These are phyloP conservation scores for Quercus berberidifolia DNA, from an alignment of 306 rosid genomes.

Conservation along the genomic window DNA sequence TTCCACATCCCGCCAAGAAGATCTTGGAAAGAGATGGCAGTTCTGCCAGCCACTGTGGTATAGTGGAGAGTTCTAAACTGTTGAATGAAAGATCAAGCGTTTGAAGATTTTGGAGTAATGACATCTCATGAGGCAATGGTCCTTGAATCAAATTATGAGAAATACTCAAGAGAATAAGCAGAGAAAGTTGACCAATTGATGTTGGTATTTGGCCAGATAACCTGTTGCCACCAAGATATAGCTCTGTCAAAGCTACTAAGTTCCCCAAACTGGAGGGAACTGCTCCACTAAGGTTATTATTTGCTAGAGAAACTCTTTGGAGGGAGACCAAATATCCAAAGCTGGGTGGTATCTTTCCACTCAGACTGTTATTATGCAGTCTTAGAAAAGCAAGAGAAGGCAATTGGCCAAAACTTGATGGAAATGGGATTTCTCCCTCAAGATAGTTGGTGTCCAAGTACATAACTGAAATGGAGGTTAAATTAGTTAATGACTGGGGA, in stretches of 20 bases:
- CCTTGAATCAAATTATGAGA: constrained; percentile 47
- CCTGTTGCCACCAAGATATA: constrained; percentile 45
- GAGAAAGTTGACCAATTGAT: constrained; percentile 49
- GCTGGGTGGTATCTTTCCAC: constrained; percentile 41
- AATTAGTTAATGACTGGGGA: constrained; percentile 47
- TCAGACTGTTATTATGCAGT: constrained; percentile 45
- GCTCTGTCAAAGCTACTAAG: constrained; percentile 36
- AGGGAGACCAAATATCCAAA: constrained; percentile 47
- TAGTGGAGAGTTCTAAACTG: constrained; percentile 39
- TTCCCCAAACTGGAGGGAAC: constrained; percentile 58
- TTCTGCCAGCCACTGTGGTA: constrained; percentile 45
- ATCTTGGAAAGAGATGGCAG: constrained; percentile 42
- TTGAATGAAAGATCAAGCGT: constrained; percentile 59
- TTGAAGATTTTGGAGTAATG: constrained; percentile 56
- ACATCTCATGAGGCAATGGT: constrained; percentile 51
- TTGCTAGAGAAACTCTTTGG: constrained; percentile 45
- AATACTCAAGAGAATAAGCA: constrained; percentile 41
- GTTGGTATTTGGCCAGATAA: constrained; percentile 55
- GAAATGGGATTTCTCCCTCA: constrained; percentile 56
- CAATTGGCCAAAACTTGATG: constrained; percentile 47
- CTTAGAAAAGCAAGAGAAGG: constrained; percentile 38
- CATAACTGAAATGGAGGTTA: constrained; percentile 45
- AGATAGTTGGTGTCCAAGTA: constrained; percentile 46
- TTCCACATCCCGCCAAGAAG: constrained; percentile 55
- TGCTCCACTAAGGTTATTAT: constrained; percentile 50